Evolutionary conservation across 2,329 filamentous ascomycete species (phyloP).

Genomic region (Epichloe festucae): DNA sequence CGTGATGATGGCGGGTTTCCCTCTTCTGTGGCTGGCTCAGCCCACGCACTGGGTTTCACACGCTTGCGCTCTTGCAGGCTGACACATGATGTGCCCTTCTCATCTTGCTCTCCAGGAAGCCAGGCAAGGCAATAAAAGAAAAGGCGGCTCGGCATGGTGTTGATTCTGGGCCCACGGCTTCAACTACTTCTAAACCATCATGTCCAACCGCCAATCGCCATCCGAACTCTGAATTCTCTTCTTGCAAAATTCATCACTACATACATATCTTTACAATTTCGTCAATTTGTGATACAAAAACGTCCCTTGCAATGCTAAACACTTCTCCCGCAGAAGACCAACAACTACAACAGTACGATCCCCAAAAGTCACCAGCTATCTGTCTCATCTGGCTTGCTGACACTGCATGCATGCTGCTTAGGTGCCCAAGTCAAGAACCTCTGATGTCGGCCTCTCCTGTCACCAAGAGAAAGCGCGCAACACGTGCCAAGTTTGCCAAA

Average conservation of each 20-base stretch:
- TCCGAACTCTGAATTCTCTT: not conserved
- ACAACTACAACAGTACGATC: constrained; percentile 1
- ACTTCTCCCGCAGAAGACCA: not conserved
- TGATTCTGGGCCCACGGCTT: not conserved
- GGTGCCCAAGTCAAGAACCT: not conserved
- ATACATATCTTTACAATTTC: not conserved
- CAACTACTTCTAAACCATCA: not conserved
- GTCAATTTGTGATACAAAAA: not conserved
- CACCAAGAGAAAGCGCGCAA: constrained; percentile 7
- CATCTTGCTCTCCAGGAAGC: not conserved
- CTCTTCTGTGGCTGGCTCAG: constrained; percentile 6
- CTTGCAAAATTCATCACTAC: not conserved
- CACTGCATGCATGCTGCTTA: not conserved
- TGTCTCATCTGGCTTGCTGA: not conserved
- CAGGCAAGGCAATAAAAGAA: not conserved
- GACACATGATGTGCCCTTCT: not conserved
- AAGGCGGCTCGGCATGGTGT: not conserved
- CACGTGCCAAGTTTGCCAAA: constrained; percentile 18
- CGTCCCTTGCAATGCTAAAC: not conserved
- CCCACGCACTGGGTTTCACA: constrained; percentile 2
- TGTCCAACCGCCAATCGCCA: not conserved
- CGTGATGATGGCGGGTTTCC: not conserved
- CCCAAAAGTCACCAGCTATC: not conserved
- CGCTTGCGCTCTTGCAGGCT: not conserved
- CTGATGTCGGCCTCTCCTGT: constrained; percentile 9